Evolutionary conservation across 306 rosid species (phyloP).

Genomic region (Malus domestica): DNA sequence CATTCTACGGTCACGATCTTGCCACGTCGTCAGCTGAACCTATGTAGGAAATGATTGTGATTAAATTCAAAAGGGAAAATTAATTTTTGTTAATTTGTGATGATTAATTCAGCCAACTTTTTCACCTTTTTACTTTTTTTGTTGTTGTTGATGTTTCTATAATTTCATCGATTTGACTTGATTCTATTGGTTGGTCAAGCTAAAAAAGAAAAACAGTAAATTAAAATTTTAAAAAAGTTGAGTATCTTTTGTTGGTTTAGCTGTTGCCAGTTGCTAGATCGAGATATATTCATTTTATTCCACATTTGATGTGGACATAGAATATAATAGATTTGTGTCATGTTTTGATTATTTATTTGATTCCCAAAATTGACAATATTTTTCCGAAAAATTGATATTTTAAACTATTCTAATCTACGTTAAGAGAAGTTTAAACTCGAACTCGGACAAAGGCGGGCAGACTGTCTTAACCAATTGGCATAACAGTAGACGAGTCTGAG

Average conservation of each 20-base stretch:
- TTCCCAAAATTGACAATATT: neutral
- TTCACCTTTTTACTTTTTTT: neutral
- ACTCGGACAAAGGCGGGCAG: too few species aligned
- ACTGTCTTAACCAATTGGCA: too few species aligned
- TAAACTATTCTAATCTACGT: too few species aligned
- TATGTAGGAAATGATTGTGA: neutral
- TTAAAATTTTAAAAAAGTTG: neutral
- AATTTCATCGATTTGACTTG: neutral
- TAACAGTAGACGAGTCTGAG: neutral
- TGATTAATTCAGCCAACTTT: neutral
- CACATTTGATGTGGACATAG: neutral
- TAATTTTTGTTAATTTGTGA: neutral
- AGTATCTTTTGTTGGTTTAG: neutral
- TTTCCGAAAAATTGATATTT: neutral
- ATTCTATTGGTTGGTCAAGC: neutral
- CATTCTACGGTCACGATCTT: conserved; percentile 1
- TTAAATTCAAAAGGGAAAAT: neutral
- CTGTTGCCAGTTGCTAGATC: conserved; percentile 7
- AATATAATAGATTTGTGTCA: neutral
- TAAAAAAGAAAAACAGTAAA: neutral
- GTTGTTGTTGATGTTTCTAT: neutral
- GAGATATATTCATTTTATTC: neutral
- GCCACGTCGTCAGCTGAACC: neutral
- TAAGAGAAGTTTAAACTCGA: too few species aligned
- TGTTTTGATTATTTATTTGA: neutral